Conservation (phyloP, 176 grass and related monocot genomes). For the Lolium multiflorum region DNA sequence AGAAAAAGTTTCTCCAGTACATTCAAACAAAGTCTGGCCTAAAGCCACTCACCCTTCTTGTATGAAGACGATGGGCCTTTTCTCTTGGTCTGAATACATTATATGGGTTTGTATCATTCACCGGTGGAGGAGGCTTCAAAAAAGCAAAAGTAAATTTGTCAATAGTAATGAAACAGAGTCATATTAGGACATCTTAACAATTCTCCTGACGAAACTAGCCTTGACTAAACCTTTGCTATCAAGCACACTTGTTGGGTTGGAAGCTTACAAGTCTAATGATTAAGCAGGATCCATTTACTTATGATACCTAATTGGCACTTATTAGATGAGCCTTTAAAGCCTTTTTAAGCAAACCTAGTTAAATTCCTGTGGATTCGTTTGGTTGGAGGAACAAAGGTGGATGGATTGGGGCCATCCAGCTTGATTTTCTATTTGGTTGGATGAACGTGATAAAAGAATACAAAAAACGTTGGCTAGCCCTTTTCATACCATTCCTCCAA, state of each 20-base stretch:
- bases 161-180: slow-evolving; percentile 27
- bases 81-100: slow-evolving; percentile 99
- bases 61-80: slow-evolving; percentile 91
- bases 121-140: slow-evolving; percentile 89
- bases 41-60: slow-evolving; percentile 82
- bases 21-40: slow-evolving; percentile 25
- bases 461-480: no score
- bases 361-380: not conserved
- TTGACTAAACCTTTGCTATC: not conserved
- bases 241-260: not conserved
- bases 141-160: slow-evolving; percentile 46
- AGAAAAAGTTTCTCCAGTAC: slow-evolving; percentile 20
- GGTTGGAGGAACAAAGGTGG: not conserved
- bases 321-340: not conserved
- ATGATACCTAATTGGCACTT: not conserved
- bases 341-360: not conserved
- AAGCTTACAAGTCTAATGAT: slow-evolving; percentile 15
- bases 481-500: no score
- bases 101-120: slow-evolving; percentile 96
- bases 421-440: no score
- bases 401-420: not conserved
- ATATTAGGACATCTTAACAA: slow-evolving; percentile 29
- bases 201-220: not conserved
- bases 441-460: no score
- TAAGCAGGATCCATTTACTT: not conserved